These are phyloP conservation scores for Phyllosticta ampelicida DNA, from an alignment of 2,329 filamentous ascomycete species.

Conservation along the genomic window DNA sequence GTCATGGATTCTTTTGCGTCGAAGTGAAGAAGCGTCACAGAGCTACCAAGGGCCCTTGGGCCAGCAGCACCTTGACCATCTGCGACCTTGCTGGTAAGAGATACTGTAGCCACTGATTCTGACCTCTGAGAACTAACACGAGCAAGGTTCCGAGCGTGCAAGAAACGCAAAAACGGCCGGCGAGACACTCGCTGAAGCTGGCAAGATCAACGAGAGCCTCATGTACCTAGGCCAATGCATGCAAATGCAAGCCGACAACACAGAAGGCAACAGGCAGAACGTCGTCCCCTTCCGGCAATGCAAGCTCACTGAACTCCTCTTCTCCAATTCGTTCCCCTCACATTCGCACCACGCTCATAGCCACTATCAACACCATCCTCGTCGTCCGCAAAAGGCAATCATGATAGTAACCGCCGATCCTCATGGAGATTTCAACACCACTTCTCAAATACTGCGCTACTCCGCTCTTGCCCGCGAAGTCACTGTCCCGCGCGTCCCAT, in stretches of 20 bases:
- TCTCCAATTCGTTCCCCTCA: constrained; percentile 39
- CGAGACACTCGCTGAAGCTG: constrained; percentile 83
- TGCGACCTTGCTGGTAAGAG: constrained; percentile 71
- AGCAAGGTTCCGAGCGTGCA: constrained; percentile 67
- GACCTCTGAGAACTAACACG: neutral
- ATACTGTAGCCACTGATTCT: constrained; percentile 1
- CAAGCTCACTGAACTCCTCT: constrained; percentile 43
- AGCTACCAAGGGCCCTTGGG: constrained; percentile 53
- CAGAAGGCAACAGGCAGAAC: constrained; percentile 52
- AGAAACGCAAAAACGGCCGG: constrained; percentile 90
- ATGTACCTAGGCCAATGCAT: constrained; percentile 98
- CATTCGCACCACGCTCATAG: constrained; percentile 23
- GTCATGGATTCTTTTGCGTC: constrained; percentile 91
- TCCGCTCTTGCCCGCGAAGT: constrained; percentile 87
- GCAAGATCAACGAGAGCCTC: constrained; percentile 95
- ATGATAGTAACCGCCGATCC: constrained; percentile 97
- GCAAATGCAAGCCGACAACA: constrained; percentile 81
- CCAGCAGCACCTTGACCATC: constrained; percentile 68
- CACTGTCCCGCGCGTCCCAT: constrained; percentile 79
- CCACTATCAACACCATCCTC: constrained; percentile 33
- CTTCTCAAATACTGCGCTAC: constrained; percentile 90
- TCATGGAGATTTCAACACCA: constrained; percentile 88
- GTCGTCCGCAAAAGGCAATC: constrained; percentile 72
- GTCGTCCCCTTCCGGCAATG: constrained; percentile 64
- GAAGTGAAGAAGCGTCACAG: constrained; percentile 77